Base-by-base conservation (phyloP, 1,139 yeast genomes). In the Yamadazyma mexicana region DNA sequence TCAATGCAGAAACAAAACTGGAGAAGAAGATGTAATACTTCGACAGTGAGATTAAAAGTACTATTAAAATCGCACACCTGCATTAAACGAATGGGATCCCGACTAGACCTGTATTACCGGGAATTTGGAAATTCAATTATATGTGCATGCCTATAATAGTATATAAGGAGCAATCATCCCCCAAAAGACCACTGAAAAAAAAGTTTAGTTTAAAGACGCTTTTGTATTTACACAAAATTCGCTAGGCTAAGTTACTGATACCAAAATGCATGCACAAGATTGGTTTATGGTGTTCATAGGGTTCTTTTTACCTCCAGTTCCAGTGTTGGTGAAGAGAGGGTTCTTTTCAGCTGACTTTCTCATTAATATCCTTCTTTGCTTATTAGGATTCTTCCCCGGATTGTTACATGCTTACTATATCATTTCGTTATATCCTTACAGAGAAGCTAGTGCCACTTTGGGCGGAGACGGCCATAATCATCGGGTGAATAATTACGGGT, bases 321-420 rank as follows among this genome's bases (percentile, higher is more conserved):
- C 95, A 9, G 96, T 88, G 22, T 75, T 83, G 47, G 64, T 87
- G 48, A 87, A 87, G 61, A 69, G 89, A 48, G 95, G 95, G 1
- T 60, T 83, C 51, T 77, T 77, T 52, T 77, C 88, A 4, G 79
- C 81, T 27, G 94, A 84, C 54, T 77, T 83, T 51, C 69, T 81
- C 62, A 82, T 88, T 53, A 89, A 88, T 61, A 70, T 89, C 40
- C 74, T 87, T 27, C 71, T 89, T 39, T 86, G 91, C 61, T 51
- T 83, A 38, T 69, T 89, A 38, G 96, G 96, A 3, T 85, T 79
- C 61, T 59, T 89, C 45, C 97, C 97, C 0, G 96, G 96, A 6
- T 64, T 83, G 40, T 59, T 83, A 45, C 89, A 83, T 53, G 70
- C 79, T 34, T 72, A 81, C 61, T 83, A 81, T 56, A 75, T 80